Base-by-base conservation (phyloP, 2,329 filamentous ascomycete species). In the Diaporthe citri region DNA sequence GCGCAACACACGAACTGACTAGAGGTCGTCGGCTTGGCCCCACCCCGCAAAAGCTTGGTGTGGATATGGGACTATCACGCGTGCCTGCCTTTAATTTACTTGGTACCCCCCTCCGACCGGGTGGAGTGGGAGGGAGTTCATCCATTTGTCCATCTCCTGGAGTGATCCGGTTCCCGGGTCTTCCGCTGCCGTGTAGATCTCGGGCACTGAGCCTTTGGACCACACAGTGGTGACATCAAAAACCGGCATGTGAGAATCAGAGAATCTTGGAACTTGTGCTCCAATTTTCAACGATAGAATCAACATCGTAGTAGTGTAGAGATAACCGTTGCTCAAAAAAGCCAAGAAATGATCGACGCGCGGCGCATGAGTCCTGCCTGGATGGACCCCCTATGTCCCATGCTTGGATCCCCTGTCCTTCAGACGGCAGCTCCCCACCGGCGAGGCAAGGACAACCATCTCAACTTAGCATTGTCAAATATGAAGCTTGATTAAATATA, bases 291-390 rank as follows among this genome's bases (percentile, higher is more conserved):
- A 25, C 13, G 31, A 67, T 67, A 36, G 7, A 3, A 17, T n/a
- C 28, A 20, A n/a, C 43, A 25, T 43, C 5, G 13, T 4, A 13
- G 43, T 25, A 31, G 31, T 57, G 6, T 20, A 51, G 7, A 31
- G 28, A 48, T 22, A 66, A 17, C 4, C 41, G 43, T 59, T 39
- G 5, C 43, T 31, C 28, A 10, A 20, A 52, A 8, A 39, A 15
- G 62, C 62, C 62, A 67, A 67, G 62, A 67, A 48, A 67, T 67
- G 62, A 67, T 67, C 62, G 62, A 36, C 62, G 62, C 43, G 62
- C 46, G 20, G 62, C 31, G 43, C 62, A 52, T 17, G 6, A 51
- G 20, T 39, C 22, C 46, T 52, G 7, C 43, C 28, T 36, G 62
- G 62, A 51, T 51, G 8, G 46, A 6, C 12, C 43, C 43, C 31